Evolutionary conservation across 176 grass and related monocot genomes (phyloP).

Genomic region (Zea mays): DNA sequence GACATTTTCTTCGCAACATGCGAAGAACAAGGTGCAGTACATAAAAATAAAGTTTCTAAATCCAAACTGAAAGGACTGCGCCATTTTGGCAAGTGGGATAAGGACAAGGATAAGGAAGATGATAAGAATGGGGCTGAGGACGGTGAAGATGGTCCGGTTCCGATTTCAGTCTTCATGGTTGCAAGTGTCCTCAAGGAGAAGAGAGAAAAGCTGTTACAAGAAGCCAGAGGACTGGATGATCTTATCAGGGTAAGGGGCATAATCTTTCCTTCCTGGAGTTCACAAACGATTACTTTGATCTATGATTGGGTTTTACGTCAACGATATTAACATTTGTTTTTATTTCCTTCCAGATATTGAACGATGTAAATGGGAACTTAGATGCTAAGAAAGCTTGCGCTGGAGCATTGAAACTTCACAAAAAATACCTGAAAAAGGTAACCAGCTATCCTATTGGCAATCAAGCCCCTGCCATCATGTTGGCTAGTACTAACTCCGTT

Average conservation of each 20-base stretch:
- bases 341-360: constrained; percentile 75
- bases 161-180: constrained; percentile 99
- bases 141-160: constrained; percentile 79
- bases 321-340: constrained; percentile 24
- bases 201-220: constrained; percentile 78
- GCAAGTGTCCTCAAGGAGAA: constrained; percentile 99
- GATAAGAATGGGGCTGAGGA: constrained; percentile 55
- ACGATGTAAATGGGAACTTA: constrained; percentile 89
- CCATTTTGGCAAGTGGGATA: constrained; percentile 90
- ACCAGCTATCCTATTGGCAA: constrained; percentile 12
- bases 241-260: constrained; percentile 67
- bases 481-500: neutral
- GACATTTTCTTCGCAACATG: constrained; percentile 74
- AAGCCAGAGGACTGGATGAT: constrained; percentile 95
- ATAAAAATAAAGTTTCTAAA: constrained; percentile 72
- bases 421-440: constrained; percentile 93
- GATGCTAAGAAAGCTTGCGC: constrained; percentile 96
- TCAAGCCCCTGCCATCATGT: neutral
- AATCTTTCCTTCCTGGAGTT: constrained; percentile 7
- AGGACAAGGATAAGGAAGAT: constrained; percentile 53
- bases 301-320: neutral
- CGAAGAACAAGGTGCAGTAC: constrained; percentile 74
- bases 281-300: neutral
- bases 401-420: constrained; percentile 96
- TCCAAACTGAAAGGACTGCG: constrained; percentile 73